A percentile compares a stretch with the other conserved stretches of the same genome.
phyloP scores from a whole-genome alignment of 2,329 filamentous ascomycete genomes.

The Nannizzia gypsea region DNA sequence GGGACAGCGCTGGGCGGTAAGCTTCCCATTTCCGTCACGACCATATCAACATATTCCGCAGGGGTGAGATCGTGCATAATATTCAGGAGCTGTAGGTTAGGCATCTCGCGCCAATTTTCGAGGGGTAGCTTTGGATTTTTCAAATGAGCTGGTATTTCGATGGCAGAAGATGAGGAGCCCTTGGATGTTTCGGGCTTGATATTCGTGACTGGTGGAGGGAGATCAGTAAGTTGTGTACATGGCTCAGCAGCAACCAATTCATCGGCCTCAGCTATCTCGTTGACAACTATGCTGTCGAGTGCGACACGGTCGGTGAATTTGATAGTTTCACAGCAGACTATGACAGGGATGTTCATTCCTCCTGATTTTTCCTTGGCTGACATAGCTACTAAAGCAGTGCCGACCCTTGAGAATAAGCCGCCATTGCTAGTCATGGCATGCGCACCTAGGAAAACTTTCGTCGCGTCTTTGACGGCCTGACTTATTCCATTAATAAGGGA shows the following conservation, averaged over 20 bases:
- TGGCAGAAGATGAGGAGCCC: slow-evolving; percentile 1
- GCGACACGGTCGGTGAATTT: slow-evolving; percentile 89
- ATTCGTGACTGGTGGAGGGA: slow-evolving; percentile 20
- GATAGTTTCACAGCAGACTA: slow-evolving; percentile 85
- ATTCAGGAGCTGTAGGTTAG: slow-evolving; percentile 52
- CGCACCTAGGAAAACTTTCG: slow-evolving; percentile 70
- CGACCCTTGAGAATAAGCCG: slow-evolving; percentile 72
- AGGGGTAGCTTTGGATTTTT: slow-evolving; percentile 28
- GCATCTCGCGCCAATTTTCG: slow-evolving; percentile 46
- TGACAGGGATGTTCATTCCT: slow-evolving; percentile 59
- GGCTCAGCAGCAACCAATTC: slow-evolving; percentile 39
- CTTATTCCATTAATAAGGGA: slow-evolving; percentile 66
- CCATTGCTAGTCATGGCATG: slow-evolving; percentile 96
- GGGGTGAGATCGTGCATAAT: slow-evolving; percentile 89
- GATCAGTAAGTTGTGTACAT: slow-evolving; percentile 10
- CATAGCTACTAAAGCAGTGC: slow-evolving; percentile 77
- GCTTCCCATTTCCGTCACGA: slow-evolving; percentile 83
- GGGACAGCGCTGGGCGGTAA: slow-evolving; percentile 78
- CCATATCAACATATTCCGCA: slow-evolving; percentile 72
- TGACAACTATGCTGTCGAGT: slow-evolving; percentile 83
- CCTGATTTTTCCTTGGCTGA: slow-evolving; percentile 53
- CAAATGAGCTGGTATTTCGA: slow-evolving; percentile 9
- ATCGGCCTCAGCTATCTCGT: slow-evolving; percentile 74
- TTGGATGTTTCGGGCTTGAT: slow-evolving; percentile 19
- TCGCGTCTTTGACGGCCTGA: slow-evolving; percentile 58